Base-by-base conservation (phyloP, 2,329 filamentous ascomycete genomes). In the Myriosclerotinia duriaeana region DNA sequence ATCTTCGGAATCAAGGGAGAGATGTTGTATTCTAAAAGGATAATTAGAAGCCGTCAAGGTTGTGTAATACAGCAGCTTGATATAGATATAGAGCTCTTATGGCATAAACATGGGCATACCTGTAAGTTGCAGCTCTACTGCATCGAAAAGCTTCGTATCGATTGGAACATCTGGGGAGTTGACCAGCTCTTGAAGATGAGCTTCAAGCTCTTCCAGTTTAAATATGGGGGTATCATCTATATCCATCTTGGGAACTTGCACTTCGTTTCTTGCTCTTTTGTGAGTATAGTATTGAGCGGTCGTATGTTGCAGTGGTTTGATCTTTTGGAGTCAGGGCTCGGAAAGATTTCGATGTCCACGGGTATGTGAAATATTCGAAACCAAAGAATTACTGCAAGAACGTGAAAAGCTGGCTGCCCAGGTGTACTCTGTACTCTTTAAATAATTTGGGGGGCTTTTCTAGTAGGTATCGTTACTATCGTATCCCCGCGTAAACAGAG, bases 71-170 rank as follows among this genome's bases (percentile, higher is more conserved):
- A 30, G 26, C 30, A 22, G 17, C 20, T 55, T 63, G 34, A 26
- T 38, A 30, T 26, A 9, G 34, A 26, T 38, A 30, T 26, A 9
- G 5, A 34, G 48, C 34, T 53, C 34, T n/a, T 20, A 26, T 30
- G 30, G 12, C 5, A 20, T 7, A 55, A 12, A 50, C 26, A 14
- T n/a, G 20, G 8, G 67, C 74, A 36, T 73, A 83, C 84, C 82
- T 53, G 80, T 87, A 20, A 88, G 78, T 72, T 87, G 85, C 5
- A 87, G 80, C 71, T 85, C 82, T 54, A 88, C 81, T 72, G 85
- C 78, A 72, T 88, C 86, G 67, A 88, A 83, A 2, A 88, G 78
- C 70, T 82, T 82, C 14, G 77, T 76, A 67, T 83, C 76, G 46
- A 85, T 77, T 0, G 78, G 74, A 1, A 79, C 74, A 0, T 77